Base-by-base conservation (phyloP, 306 rosid species). In the Corylus americana region DNA sequence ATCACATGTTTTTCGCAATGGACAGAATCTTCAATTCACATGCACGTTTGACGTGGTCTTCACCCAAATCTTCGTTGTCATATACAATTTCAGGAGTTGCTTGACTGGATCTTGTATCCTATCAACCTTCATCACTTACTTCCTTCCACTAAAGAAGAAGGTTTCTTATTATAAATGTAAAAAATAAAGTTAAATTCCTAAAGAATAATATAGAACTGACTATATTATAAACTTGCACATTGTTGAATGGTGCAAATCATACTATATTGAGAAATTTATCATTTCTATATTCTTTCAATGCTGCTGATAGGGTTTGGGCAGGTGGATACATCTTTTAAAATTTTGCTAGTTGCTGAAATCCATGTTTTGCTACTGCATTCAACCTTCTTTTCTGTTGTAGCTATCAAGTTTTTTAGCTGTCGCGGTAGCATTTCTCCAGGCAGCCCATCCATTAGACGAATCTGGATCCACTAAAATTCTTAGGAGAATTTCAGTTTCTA, bases 21-120 rank as follows among this genome's bases (percentile, higher is more conserved):
- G 68, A 83, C 71, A 81, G 86, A 86, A 84, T 86, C 89, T 91
- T 84, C 57, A 39, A 74, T 80, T 78, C 79, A 70, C 81, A 53
- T 68, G 72, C 29, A 17, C 72, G 14, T 68, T 68, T 39, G 31
- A 39, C 42, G 42, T n/a, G 25, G 48, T 18, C 8, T 55, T 39
- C 64, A 31, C 35, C 18, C 78, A 10, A 57, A 37, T 74, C 9
- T 68, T n/a, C 29, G 12, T 76, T 74, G 54, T 39, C 79, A 42
- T 35, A 74, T 83, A 29, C 68, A 57, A 50, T 67, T 80, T 42
- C 48, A 55, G 42, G 74, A 61, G 80, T 35, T 68, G 37, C 74
- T 76, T 29, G 69, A 77, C 72, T 67, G 73, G 77, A 77, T 77
- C 74, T 73, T 59, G 74, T 69, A 78, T 39, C 16, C 67, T 29